Evolutionary conservation across 1,284 basidiomycete species (phyloP).

Genomic region (Mycena sp.): DNA sequence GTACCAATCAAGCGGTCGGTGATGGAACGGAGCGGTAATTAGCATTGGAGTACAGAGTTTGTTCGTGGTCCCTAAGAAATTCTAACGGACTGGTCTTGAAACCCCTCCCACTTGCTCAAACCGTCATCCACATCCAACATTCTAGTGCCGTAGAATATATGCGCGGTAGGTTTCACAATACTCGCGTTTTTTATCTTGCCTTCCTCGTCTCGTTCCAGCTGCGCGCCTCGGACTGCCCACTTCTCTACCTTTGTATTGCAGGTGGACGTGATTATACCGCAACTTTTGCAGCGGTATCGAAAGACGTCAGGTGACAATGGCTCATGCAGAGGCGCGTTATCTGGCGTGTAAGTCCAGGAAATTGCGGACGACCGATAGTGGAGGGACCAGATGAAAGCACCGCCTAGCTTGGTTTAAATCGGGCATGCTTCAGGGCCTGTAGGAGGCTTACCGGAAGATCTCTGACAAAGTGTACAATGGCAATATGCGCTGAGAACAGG

Average conservation of each 20-base stretch:
- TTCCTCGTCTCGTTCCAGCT: slow-evolving; percentile 30
- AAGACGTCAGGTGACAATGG: slow-evolving; percentile 1
- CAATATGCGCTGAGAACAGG: slow-evolving; percentile 32
- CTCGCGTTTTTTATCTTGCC: slow-evolving; percentile 33
- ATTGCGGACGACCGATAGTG: slow-evolving; percentile 29
- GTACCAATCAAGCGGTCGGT: too few relatives aligned
- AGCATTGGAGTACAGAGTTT: neutral
- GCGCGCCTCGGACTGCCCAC: slow-evolving; percentile 32
- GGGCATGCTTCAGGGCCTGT: neutral
- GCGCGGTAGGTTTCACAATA: slow-evolving; percentile 31
- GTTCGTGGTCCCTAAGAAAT: neutral
- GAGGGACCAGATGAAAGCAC: slow-evolving; percentile 31
- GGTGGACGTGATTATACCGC: slow-evolving; percentile 26
- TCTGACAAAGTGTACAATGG: slow-evolving; percentile 26
- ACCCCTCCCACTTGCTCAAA: slow-evolving; percentile 37
- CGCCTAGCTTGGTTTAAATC: slow-evolving; percentile 16
- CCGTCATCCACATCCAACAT: slow-evolving; percentile 33
- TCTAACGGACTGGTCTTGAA: slow-evolving; percentile 17
- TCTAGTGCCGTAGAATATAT: slow-evolving; percentile 36
- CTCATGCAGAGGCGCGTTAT: slow-evolving; percentile 11
- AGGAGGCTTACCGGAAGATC: slow-evolving; percentile 1
- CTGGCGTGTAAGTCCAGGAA: slow-evolving; percentile 24
- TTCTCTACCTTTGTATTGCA: slow-evolving; percentile 27
- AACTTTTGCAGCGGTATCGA: slow-evolving; percentile 31
- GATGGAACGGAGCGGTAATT: neutral